Evolutionary conservation across 306 rosid genomes (phyloP).

Genomic region (Trifolium fragiferum): DNA sequence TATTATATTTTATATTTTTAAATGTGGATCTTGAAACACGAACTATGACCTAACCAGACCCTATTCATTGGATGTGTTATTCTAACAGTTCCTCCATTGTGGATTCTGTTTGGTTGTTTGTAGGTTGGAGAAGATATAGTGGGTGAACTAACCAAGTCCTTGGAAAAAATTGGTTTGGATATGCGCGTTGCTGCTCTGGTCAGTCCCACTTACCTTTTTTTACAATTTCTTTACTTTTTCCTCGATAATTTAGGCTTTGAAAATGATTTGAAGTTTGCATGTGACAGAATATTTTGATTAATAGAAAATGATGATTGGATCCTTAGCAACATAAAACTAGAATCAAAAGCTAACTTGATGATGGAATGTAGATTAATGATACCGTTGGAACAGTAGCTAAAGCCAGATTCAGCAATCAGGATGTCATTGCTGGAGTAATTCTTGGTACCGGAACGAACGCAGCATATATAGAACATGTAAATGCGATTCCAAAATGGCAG

Average conservation of each 20-base stretch:
- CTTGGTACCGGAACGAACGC: conserved; percentile 99
- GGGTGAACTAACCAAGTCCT: conserved; percentile 68
- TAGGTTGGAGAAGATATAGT: conserved; percentile 98
- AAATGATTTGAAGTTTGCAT: conserved; percentile 30
- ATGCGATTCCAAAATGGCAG: conserved; percentile 95
- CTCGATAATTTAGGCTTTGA: background rate
- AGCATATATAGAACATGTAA: conserved; percentile 84
- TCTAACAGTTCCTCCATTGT: conserved; percentile 18
- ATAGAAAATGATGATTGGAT: background rate
- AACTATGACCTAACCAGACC: background rate
- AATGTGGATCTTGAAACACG: background rate
- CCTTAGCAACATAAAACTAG: conserved; percentile 9
- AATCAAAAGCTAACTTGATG: conserved; percentile 42
- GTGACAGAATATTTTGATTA: conserved; percentile 9
- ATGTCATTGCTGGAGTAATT: conserved; percentile 90
- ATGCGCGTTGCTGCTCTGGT: conserved; percentile 95
- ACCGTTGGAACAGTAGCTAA: conserved; percentile 95
- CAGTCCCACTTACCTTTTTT: conserved; percentile 46
- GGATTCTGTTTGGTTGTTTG: conserved; percentile 43
- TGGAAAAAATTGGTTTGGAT: conserved; percentile 81
- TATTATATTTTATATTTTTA: background rate
- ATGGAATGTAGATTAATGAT: conserved; percentile 81
- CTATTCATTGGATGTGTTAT: conserved; percentile 8
- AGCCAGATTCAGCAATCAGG: conserved; percentile 71
- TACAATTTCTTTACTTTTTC: conserved; percentile 2